Evolutionary conservation across 2,329 filamentous ascomycete genomes (phyloP).

Genomic region (Aspergillus fumigatiaffinis): DNA sequence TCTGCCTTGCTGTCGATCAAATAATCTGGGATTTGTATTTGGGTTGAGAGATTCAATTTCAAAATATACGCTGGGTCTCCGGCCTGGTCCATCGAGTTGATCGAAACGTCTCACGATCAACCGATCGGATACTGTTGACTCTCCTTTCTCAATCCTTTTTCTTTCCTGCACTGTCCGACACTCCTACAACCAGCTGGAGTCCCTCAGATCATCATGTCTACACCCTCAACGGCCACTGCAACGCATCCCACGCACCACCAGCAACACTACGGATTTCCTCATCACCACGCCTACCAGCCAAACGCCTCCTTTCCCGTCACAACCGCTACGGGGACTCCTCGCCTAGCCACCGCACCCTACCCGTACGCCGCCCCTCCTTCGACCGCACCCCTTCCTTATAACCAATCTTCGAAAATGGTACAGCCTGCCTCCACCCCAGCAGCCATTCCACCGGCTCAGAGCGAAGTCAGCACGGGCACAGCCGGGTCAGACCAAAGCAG

Average conservation of each 20-base stretch:
- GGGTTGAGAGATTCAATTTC: not conserved
- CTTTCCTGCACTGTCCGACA: conserved; percentile 15
- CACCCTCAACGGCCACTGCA: conserved; percentile 71
- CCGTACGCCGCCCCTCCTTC: conserved; percentile 37
- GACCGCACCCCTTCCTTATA: conserved; percentile 30
- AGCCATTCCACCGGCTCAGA: conserved; percentile 36
- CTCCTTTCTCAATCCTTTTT: conserved; percentile 1
- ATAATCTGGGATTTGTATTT: not conserved
- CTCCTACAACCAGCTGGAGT: conserved; percentile 27
- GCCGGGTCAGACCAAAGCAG: conserved; percentile 37
- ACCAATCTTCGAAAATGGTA: conserved; percentile 33
- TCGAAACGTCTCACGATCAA: conserved; percentile 10
- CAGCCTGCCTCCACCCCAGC: conserved; percentile 35
- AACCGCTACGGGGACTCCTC: conserved; percentile 36
- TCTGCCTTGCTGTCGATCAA: not conserved
- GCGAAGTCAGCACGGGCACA: conserved; percentile 34
- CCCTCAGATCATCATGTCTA: conserved; percentile 61
- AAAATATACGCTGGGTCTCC: conserved; percentile 7
- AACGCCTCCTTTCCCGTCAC: conserved; percentile 51
- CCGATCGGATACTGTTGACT: conserved; percentile 15
- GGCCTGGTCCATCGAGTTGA: conserved; percentile 15
- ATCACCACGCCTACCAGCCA: conserved; percentile 53
- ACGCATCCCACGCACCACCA: conserved; percentile 62
- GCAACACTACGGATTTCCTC: conserved; percentile 60
- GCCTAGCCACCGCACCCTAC: conserved; percentile 43